A percentile compares a stretch with the other conserved stretches of the same genome.
Evolutionary conservation across 1,284 basidiomycete species (phyloP).

Genomic region (Anthracocystis walkeri): DNA sequence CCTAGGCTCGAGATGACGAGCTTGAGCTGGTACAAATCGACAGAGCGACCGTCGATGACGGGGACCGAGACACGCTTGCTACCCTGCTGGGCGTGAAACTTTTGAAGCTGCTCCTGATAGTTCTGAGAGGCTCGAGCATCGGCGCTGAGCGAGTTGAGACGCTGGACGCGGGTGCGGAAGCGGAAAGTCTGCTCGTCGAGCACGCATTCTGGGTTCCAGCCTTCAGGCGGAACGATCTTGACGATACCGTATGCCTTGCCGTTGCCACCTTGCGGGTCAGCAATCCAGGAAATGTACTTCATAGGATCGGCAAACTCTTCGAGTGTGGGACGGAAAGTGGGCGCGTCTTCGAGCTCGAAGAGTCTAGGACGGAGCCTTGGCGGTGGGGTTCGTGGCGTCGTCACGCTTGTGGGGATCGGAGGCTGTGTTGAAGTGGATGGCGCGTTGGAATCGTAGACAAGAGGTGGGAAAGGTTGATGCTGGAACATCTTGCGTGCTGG

Average conservation of each 20-base stretch:
- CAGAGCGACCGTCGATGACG: conserved; percentile 87
- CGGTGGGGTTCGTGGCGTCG: conserved; percentile 58
- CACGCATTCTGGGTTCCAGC: conserved; percentile 97
- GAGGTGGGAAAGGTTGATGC: conserved; percentile 35
- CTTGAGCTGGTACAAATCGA: conserved; percentile 92
- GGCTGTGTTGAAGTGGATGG: conserved; percentile 17
- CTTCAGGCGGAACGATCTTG: conserved; percentile 92
- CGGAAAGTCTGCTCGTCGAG: conserved; percentile 90
- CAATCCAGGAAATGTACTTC: conserved; percentile 82
- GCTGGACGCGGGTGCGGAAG: conserved; percentile 94
- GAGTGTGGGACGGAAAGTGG: conserved; percentile 84
- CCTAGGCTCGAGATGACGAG: conserved; percentile 90
- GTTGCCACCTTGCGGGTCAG: conserved; percentile 77
- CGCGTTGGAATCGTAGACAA: conserved; percentile 15
- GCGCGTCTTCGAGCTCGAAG: conserved; percentile 90
- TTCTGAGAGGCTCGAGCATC: conserved; percentile 95
- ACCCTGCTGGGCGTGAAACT: conserved; percentile 71
- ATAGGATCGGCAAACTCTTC: conserved; percentile 97
- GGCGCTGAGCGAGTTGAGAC: conserved; percentile 96
- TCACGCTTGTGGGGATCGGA: conserved; percentile 55
- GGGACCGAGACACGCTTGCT: conserved; percentile 85
- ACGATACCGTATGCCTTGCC: conserved; percentile 89
- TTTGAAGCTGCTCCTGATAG: conserved; percentile 93
- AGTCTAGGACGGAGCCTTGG: conserved; percentile 67
- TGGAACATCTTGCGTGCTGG: conserved; percentile 49